phyloP scores from a whole-genome alignment of 2,329 filamentous ascomycete species.

The Reticulascus tulasneorum region DNA sequence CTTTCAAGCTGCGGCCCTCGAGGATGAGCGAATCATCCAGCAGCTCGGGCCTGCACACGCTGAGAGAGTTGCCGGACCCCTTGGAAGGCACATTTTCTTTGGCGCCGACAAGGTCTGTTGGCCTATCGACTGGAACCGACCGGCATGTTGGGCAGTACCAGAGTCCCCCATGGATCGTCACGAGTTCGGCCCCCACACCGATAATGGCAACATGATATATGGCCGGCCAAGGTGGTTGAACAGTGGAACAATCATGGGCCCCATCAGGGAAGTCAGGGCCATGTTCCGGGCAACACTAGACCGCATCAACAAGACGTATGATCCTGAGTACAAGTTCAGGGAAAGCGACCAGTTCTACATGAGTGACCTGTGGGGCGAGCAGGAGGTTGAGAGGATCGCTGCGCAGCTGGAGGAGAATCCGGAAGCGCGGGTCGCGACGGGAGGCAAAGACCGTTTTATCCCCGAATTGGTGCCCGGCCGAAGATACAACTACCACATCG shows the following conservation, averaged over 20 bases:
- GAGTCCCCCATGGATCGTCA: slow-evolving; percentile 24
- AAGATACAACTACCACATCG: slow-evolving; percentile 26
- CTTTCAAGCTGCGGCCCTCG: slow-evolving; percentile 47
- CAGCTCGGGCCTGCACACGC: slow-evolving; percentile 40
- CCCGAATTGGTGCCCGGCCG: slow-evolving; percentile 15
- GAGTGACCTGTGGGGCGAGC: slow-evolving; percentile 36
- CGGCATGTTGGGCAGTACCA: slow-evolving; percentile 38
- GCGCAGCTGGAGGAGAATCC: slow-evolving; percentile 19
- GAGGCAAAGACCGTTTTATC: slow-evolving; percentile 16
- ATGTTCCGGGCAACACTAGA: slow-evolving; percentile 25
- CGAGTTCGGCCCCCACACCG: slow-evolving; percentile 32
- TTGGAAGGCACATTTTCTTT: slow-evolving; percentile 37
- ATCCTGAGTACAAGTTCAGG: slow-evolving; percentile 23
- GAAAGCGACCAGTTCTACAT: slow-evolving; percentile 42
- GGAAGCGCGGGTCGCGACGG: slow-evolving; percentile 11
- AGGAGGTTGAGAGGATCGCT: slow-evolving; percentile 35
- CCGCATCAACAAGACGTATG: slow-evolving; percentile 28
- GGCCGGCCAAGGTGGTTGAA: slow-evolving; percentile 39
- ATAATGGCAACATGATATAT: slow-evolving; percentile 23
- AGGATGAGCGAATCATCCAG: slow-evolving; percentile 46
- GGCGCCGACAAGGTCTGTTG: slow-evolving; percentile 43
- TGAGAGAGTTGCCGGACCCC: slow-evolving; percentile 23
- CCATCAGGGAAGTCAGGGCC: slow-evolving; percentile 25
- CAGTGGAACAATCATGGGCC: slow-evolving; percentile 42
- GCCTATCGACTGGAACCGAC: slow-evolving; percentile 28